Base-by-base conservation (phyloP, 345 rosid genomes). In the Populus nigra region DNA sequence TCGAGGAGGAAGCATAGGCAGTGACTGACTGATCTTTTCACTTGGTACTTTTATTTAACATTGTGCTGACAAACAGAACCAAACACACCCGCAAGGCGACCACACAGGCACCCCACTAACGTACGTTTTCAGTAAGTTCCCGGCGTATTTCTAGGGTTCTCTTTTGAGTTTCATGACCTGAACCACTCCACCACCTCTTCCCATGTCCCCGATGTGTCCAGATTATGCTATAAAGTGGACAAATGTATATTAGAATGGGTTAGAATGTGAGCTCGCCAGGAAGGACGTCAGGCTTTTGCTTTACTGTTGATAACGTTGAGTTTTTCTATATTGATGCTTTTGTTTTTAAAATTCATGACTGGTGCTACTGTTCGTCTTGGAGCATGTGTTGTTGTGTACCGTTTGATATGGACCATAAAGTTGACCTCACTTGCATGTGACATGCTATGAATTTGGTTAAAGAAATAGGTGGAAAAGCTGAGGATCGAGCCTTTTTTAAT, bases 71-170 rank as follows among this genome's bases (percentile, higher is more conserved):
- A 68, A 15, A 35, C 70, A 31, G 4, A 23, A 31, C 22, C 41
- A 38, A 11, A 22, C 38, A 3, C 16, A 31, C 69, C 12, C 36
- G 36, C 7, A 2, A 23, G 9, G 2, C 65, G 9, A 9, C 11
- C 38, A 29, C 33, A 65, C 17, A 65, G 33, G 65, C 31, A 61
- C 66, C 68, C 80, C 76, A 77, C 81, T 65, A 45, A 71, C 83
- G 83, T 76, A 79, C 85, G 81, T 67, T 25, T 72, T 72, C 16
- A 9, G 78, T 78, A 43, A 59, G 66, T 75, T 73, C 76, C 80
- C 87, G 80, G 84, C 87, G 82, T 80, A 76, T 74, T 82, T 82
- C 50, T 63, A 41, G 87, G 85, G 85, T 72, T 62, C 80, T 57
- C 77, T 59, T 38, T 71, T 65, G 9, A 22, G 16, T 27, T 20